A percentile compares a stretch with the other conserved stretches of the same genome.
Conservation (phyloP, 345 rosid species). For the Hibiscus syriacus region DNA sequence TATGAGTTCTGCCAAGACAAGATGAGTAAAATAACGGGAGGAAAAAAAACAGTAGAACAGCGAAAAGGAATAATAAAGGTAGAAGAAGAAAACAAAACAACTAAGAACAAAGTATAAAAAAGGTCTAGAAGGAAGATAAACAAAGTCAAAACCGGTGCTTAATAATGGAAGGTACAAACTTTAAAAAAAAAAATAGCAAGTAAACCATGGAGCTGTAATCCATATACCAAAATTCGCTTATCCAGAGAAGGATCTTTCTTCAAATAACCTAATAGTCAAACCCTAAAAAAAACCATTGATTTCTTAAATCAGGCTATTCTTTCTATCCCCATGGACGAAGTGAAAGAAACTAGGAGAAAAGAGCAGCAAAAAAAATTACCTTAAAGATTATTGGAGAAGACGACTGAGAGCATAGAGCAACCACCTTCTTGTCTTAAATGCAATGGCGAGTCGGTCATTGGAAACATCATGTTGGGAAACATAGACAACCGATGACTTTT, state of each 20-base stretch:
- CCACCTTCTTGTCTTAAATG: background rate
- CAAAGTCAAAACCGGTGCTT: background rate
- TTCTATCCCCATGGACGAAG: background rate
- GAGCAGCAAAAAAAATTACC: background rate
- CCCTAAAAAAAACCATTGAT: background rate
- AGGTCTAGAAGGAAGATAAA: background rate
- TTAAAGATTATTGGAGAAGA: background rate
- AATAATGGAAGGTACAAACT: background rate
- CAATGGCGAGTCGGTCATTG: background rate
- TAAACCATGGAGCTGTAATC: background rate
- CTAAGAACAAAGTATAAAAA: background rate
- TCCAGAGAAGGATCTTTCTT: background rate
- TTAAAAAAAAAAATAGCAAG: background rate
- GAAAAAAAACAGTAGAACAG: background rate
- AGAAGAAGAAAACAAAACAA: no score
- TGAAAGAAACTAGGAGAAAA: background rate
- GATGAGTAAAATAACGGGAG: background rate
- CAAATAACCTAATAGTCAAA: background rate
- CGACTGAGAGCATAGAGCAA: background rate
- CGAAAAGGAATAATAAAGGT: background rate
- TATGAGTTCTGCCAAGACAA: slow-evolving; percentile 8
- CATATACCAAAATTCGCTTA: background rate
- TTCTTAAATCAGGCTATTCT: no score
- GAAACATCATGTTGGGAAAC: background rate
- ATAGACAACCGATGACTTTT: background rate